Percentiles rank a stretch among this genome's conserved stretches.
phyloP scores from a whole-genome alignment of 805 yeast species.

The Candida lessepsii region DNA sequence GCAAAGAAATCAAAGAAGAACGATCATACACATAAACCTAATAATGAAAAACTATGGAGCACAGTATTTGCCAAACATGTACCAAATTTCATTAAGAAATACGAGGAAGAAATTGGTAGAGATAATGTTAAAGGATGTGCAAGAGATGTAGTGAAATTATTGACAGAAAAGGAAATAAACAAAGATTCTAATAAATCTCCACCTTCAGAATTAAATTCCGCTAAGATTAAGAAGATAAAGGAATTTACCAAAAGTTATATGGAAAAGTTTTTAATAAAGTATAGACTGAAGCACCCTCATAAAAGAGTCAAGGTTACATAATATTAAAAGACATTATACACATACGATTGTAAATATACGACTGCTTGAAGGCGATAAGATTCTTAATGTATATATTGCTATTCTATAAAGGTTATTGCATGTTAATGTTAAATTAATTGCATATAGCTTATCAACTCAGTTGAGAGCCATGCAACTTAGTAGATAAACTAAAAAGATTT shows the following conservation, averaged over 20 bases:
- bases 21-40: conserved; percentile 6
- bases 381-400: not conserved
- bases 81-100: conserved; percentile 73
- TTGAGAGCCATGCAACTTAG: too few species aligned
- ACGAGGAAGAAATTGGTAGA: conserved; percentile 64
- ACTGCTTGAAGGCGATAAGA: not conserved
- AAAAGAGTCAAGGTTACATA: not conserved
- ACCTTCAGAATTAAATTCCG: conserved; percentile 58
- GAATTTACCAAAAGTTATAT: conserved; percentile 60
- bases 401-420: conserved; percentile 5
- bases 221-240: conserved; percentile 68
- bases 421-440: too few species aligned
- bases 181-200: conserved; percentile 42
- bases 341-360: not conserved
- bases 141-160: conserved; percentile 65
- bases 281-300: conserved; percentile 34
- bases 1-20: conserved; percentile 14
- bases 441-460: too few species aligned
- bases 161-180: conserved; percentile 68
- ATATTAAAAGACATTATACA: not conserved
- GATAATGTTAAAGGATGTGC: conserved; percentile 77
- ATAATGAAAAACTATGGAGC: conserved; percentile 39
- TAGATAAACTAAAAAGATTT: conserved; percentile 5
- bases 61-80: conserved; percentile 65
- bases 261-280: conserved; percentile 59